A percentile compares a stretch with the other conserved stretches of the same genome.
Conservation (phyloP, 306 rosid genomes). For the Fragaria iinumae region DNA sequence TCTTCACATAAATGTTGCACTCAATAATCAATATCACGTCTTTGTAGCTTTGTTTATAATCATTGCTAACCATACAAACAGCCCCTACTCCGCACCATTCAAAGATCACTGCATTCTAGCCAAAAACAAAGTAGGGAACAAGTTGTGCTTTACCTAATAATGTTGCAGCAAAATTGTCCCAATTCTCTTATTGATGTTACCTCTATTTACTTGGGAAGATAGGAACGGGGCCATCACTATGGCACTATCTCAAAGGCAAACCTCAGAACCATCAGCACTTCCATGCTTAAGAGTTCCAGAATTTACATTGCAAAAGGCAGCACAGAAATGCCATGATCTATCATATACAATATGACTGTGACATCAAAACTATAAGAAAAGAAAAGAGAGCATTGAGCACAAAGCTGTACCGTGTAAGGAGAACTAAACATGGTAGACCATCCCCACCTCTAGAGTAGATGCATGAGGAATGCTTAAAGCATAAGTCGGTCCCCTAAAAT, state of each 20-base stretch:
- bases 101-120: neutral
- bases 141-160: neutral
- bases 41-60: neutral
- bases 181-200: constrained; percentile 11
- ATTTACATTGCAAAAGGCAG: constrained; percentile 6
- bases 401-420: constrained; percentile 32
- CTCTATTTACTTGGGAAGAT: neutral
- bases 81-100: neutral
- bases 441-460: constrained; percentile 92
- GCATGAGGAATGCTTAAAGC: constrained; percentile 88
- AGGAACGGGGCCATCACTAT: neutral
- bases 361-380: constrained; percentile 6
- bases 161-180: neutral
- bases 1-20: neutral
- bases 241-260: constrained; percentile 7
- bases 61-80: neutral
- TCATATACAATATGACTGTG: constrained; percentile 36
- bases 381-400: constrained; percentile 25
- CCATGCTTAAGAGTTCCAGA: constrained; percentile 16
- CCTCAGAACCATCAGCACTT: constrained; percentile 13
- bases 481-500: constrained; percentile 84
- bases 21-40: neutral
- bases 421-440: constrained; percentile 75
- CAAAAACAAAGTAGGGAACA: neutral
- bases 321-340: constrained; percentile 39